Evolutionary conservation across 257 asterid species (phyloP).

Genomic region (Solanum tarijense): DNA sequence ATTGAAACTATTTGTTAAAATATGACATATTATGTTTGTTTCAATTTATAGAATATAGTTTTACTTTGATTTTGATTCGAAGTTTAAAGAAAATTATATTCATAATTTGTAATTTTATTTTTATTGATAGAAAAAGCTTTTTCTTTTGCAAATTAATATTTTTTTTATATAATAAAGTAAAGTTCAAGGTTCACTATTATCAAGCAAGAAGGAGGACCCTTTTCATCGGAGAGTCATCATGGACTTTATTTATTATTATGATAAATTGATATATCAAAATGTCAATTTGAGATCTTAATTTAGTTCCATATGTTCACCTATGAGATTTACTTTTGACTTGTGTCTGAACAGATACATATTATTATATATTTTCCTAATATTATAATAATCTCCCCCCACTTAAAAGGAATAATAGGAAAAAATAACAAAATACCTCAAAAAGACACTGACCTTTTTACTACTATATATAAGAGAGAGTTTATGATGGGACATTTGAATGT

Average conservation of each 20-base stretch:
- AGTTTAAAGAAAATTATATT: too few relatives aligned
- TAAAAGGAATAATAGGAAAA: not conserved
- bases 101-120: not conserved
- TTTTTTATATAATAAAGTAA: too few relatives aligned
- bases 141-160: too few relatives aligned
- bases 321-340: not conserved
- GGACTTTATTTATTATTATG: not conserved
- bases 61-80: not conserved
- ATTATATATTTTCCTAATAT: too few relatives aligned
- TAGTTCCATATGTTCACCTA: not conserved
- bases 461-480: too few relatives aligned
- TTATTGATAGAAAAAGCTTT: not conserved
- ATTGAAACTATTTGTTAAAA: too few relatives aligned
- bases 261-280: accelerated
- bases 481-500: too few relatives aligned
- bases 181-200: not conserved
- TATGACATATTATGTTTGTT: not conserved
- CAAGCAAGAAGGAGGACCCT: not conserved
- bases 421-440: not conserved
- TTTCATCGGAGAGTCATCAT: not conserved
- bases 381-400: not conserved
- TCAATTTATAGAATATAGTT: too few relatives aligned
- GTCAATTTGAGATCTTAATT: not conserved
- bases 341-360: too few relatives aligned
- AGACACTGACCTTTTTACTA: not conserved